Percentiles rank a stretch among this genome's conserved stretches.
These are phyloP conservation scores for Tieghemiomyces parasiticus DNA, from an alignment of 192 early-diverging fungal genomes.

Conservation along the genomic window DNA sequence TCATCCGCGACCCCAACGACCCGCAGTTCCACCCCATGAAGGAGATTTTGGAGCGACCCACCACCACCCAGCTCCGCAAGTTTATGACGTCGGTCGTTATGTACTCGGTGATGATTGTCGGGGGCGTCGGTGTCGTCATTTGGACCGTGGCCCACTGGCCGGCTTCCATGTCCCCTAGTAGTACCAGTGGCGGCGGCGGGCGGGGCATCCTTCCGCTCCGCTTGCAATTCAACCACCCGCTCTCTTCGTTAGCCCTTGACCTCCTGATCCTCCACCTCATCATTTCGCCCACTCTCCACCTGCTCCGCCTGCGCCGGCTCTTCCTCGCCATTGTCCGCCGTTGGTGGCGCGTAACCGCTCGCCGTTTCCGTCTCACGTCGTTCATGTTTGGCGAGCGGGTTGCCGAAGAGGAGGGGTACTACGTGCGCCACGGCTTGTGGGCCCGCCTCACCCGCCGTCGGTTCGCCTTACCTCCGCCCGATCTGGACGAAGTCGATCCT, in stretches of 20 bases:
- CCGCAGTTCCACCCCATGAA: constrained; percentile 86
- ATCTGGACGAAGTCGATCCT: constrained; percentile 29
- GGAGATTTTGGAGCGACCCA: constrained; percentile 75
- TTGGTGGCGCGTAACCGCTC: constrained; percentile 65
- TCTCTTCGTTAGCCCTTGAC: constrained; percentile 65
- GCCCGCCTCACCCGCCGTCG: constrained; percentile 35
- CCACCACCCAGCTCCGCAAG: constrained; percentile 64
- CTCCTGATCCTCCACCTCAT: constrained; percentile 58
- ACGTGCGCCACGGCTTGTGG: constrained; percentile 31
- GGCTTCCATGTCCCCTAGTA: no score
- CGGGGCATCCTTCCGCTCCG: constrained; percentile 9
- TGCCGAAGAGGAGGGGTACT: constrained; percentile 57
- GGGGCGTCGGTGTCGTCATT: constrained; percentile 49
- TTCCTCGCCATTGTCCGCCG: constrained; percentile 33
- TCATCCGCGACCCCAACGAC: constrained; percentile 94
- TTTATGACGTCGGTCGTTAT: constrained; percentile 65
- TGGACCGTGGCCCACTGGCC: constrained; percentile 14
- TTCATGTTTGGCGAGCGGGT: constrained; percentile 66
- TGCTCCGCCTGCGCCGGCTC: constrained; percentile 41
- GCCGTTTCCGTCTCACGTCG: constrained; percentile 50
- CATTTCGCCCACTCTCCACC: constrained; percentile 44
- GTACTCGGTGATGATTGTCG: constrained; percentile 65
- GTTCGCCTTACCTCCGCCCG: constrained; percentile 30
- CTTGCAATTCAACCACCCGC: constrained; percentile 35
- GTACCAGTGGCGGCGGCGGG: no score